Evolutionary conservation across 768 basidiomycete species (phyloP), one percentile per base, ranked within the genome.

Genomic region (Vararia minispora): DNA sequence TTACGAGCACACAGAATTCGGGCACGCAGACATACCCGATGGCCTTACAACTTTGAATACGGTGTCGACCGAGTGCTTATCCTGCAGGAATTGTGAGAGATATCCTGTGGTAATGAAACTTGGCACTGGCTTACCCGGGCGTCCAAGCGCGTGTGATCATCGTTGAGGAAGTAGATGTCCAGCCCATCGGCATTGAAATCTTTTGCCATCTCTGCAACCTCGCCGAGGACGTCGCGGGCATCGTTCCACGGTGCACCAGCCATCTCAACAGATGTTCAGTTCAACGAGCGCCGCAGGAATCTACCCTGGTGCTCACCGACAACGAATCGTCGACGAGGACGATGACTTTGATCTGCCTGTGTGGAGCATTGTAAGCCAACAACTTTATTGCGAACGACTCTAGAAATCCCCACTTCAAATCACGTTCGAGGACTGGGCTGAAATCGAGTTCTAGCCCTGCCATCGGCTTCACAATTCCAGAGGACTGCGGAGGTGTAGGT

Each of bases 101-200:
- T 18, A 17, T 17, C 5, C 8, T 11, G 26, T n/a, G n/a, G n/a
- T 10, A 33, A 3, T 52, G 43, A 61, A 44, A 41, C 51, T 52
- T 11, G 43, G n/a, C n/a, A n/a, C n/a, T 39, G 5, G 52, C 62
- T 40, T 54, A 61, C 39, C 46, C 52, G 22, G 29, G 46, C 17
- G 12, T 41, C 35, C n/a, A 28, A 35, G 11, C 28, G 35, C 39
- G 17, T 38, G 6, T 22, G 9, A 3, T 49, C 45, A 9, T 37
- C 33, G 41, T 67, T 68, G 48, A 68, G 57, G 48, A 68, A 68
- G 43, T 64, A 56, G 10, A 69, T 51, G 27, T 69, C 68, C 32
- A 58, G 20, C 9, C 68, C 66, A 21, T 56, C 61, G 8, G 57
- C 54, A 11, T 58, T 63, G 34, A 63, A 60, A 26, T 52, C 44